Evolutionary conservation across 2,329 filamentous ascomycete species (phyloP), one percentile per base, ranked within the genome.

Genomic region (Fusarium tricinctum): DNA sequence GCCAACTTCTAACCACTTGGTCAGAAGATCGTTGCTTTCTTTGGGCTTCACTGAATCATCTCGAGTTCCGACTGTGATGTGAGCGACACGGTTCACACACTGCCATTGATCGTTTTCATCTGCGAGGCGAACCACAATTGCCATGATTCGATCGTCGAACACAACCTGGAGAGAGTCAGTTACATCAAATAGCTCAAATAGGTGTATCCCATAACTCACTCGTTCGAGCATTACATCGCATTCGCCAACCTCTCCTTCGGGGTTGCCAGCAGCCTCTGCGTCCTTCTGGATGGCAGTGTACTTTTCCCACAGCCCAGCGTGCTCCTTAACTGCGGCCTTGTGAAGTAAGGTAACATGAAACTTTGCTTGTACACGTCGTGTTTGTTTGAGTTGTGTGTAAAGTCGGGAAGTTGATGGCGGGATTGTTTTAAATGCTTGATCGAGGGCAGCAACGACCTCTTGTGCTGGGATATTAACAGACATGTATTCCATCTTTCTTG

Each of bases 261-360:
- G 63, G 32, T 68, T 68, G 1, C 74, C 77, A 13, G 71, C 67
- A 10, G 74, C 80, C 33, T 81, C 78, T 3, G 80, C 81, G 35
- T 80, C 76, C 13, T 78, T 78, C 71, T 92, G 88, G 2, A 92
- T 79, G n/a, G 85, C 81, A 7, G 77, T 78, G 71, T 97, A 95
- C 56, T 84, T 86, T 54, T 90, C 81, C 96, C 96, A 99, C 54
- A 95, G 83, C 10, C 90, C 86, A 0, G 89, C 86, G 67, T 90
- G 79, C 30, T 90, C 80, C 40, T 83, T 83, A 12, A 88, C 82
- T 4, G 82, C 83, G 13, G 90, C 89, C 46, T 91, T 90, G 79
- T 99, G 96, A 78, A 97, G 93, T 39, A 99, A 86, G 0, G 96
- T 99, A 59, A 99, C 92, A 77, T 99, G 96, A 78, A 98, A 99